These are phyloP conservation scores for Cercospora sp. DNA, from an alignment of 2,329 filamentous ascomycete species.

Conservation along the genomic window DNA sequence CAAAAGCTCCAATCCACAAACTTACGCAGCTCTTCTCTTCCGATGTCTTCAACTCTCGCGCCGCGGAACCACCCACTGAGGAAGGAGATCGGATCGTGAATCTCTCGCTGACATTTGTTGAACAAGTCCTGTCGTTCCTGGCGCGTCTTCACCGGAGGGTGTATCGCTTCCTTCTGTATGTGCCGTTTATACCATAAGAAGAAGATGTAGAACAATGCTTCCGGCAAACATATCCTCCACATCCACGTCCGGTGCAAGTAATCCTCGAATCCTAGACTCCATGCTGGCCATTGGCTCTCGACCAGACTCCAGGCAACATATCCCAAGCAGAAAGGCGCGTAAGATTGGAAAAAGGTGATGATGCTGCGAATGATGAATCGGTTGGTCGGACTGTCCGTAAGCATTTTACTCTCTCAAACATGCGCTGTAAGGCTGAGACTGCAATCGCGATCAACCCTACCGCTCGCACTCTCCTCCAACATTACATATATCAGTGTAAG, in stretches of 20 bases:
- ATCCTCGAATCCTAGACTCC: conserved; percentile 17
- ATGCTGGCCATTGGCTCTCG: conserved; percentile 12
- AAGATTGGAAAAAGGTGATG: conserved; percentile 25
- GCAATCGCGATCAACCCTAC: conserved; percentile 1
- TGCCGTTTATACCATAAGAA: conserved; percentile 55
- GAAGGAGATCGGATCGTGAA: conserved; percentile 58
- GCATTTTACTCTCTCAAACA: conserved; percentile 24
- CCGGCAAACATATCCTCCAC: conserved; percentile 50
- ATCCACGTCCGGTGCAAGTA: conserved; percentile 33
- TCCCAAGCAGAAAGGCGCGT: conserved; percentile 27
- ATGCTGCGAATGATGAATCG: conserved; percentile 27
- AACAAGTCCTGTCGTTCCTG: conserved; percentile 58
- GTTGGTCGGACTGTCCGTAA: conserved; percentile 26
- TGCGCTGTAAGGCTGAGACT: not conserved
- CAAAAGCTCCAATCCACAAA: conserved; percentile 68
- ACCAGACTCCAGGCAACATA: conserved; percentile 27
- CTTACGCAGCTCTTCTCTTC: conserved; percentile 66
- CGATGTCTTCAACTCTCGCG: conserved; percentile 57
- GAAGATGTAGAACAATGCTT: conserved; percentile 57
- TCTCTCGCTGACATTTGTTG: conserved; percentile 55
- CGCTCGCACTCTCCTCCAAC: not conserved
- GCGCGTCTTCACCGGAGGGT: conserved; percentile 50
- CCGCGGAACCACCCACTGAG: conserved; percentile 67
- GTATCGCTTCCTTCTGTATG: conserved; percentile 54
- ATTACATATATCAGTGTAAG: not conserved